These are phyloP conservation scores for Luffa acutangula DNA, from an alignment of 306 rosid species.

Conservation along the genomic window DNA sequence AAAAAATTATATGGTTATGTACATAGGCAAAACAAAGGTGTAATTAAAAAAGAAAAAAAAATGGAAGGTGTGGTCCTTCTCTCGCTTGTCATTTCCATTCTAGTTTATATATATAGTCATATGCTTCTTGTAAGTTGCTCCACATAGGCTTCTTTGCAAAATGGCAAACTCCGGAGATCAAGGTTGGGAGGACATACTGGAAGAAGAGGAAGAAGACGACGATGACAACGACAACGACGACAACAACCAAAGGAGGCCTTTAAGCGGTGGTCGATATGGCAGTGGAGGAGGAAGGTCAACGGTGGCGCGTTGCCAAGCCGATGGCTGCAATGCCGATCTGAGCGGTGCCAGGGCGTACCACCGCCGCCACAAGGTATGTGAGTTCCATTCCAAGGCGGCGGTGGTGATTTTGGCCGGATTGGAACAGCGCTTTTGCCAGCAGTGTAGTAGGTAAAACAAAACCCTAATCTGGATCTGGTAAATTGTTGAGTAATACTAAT, in stretches of 20 bases:
- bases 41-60: neutral
- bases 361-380: constrained; percentile 88
- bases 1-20: too few species aligned
- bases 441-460: constrained; percentile 74
- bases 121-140: neutral
- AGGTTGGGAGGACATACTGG: neutral
- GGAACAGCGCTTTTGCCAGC: constrained; percentile 88
- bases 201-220: constrained; percentile 20
- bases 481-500: neutral
- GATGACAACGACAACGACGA: constrained; percentile 30
- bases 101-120: neutral
- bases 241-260: too few species aligned
- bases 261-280: constrained; percentile 15
- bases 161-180: neutral
- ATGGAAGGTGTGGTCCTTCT: neutral
- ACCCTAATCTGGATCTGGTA: neutral
- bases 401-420: constrained; percentile 36
- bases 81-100: neutral
- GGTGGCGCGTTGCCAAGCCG: constrained; percentile 57
- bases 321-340: constrained; percentile 58
- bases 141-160: neutral
- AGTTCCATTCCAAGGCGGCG: constrained; percentile 64
- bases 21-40: too few species aligned
- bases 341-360: constrained; percentile 55
- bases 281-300: constrained; percentile 32